Evolutionary conservation across 192 early-diverging fungal species (phyloP).

Genomic region (Umbelopsis ramanniana): DNA sequence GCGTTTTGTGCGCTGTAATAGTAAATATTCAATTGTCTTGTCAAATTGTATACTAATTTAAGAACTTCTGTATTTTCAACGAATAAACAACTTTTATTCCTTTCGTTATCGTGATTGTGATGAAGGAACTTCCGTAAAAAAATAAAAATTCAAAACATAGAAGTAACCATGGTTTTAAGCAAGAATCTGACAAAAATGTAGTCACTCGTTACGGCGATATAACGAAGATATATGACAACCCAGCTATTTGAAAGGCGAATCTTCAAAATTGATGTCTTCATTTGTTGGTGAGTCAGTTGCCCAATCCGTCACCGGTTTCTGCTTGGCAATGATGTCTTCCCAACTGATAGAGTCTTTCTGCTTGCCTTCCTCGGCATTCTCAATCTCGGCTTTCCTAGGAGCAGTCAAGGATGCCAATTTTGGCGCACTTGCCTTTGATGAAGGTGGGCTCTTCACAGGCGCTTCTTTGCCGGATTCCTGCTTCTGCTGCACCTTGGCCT

Average conservation of each 20-base stretch:
- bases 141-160: no score
- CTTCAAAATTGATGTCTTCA: neutral
- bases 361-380: no score
- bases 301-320: conserved; percentile 7
- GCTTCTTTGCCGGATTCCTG: neutral
- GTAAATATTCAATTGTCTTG: no score
- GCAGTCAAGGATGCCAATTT: neutral
- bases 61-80: neutral
- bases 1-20: neutral
- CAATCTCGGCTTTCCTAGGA: neutral
- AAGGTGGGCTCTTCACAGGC: neutral
- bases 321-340: neutral
- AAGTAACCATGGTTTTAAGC: no score
- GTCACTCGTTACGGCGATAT: neutral
- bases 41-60: neutral
- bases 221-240: neutral
- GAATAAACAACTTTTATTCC: no score
- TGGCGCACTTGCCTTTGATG: neutral
- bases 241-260: neutral
- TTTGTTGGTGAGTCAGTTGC: neutral
- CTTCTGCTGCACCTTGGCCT: neutral
- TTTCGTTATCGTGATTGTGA: no score
- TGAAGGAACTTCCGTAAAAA: no score
- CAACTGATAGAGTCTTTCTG: neutral
- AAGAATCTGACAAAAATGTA: no score